Base-by-base conservation (phyloP, 345 rosid species). In the Acer saccharum region DNA sequence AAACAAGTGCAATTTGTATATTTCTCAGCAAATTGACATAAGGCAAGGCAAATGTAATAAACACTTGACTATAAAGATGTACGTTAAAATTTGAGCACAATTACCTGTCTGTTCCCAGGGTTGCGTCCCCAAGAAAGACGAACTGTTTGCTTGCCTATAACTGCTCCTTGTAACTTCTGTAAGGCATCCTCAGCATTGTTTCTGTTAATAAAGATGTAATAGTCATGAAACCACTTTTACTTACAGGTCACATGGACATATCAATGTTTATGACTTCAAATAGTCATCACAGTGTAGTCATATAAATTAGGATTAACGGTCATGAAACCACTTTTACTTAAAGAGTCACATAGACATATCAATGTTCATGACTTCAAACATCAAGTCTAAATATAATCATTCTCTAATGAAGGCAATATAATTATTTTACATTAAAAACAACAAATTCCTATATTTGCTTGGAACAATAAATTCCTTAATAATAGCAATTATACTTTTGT, bases 111-210 rank as follows among this genome's bases (percentile, higher is more conserved):
- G 91, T 89, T 87, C 21, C 83, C 93, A 4, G 94, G 93, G 73
- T 82, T 93, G 72, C 98, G 93, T 60, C 98, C 98, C 99, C 99
- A 95, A 23, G 99, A 93, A 80, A 95, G 96, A 11, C 99, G 95
- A 69, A 95, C 95, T 18, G 94, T 89, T 81, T 96, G 97, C 84
- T 93, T 93, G 73, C 99, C 98, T 8, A 96, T 91, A 39, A 83
- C 85, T 63, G 94, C 87, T 71, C 93, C 97, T 21, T 92, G 93
- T 85, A 93, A 84, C 69, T 75, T 86, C 83, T 92, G 84, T 63
- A 96, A 83, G 29, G 99, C 95, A 32, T 89, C 95, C 89, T 92
- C 98, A 3, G 98, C 99, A 80, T 82, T 84, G 79, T 92, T 92
- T 89, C 99, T 96, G 81, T 69, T 74, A 83, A 80, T 65, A 65